Evolutionary conservation across 2,329 filamentous ascomycete species (phyloP), one percentile per base, ranked within the genome.

Genomic region (Talaromyces sp.): DNA sequence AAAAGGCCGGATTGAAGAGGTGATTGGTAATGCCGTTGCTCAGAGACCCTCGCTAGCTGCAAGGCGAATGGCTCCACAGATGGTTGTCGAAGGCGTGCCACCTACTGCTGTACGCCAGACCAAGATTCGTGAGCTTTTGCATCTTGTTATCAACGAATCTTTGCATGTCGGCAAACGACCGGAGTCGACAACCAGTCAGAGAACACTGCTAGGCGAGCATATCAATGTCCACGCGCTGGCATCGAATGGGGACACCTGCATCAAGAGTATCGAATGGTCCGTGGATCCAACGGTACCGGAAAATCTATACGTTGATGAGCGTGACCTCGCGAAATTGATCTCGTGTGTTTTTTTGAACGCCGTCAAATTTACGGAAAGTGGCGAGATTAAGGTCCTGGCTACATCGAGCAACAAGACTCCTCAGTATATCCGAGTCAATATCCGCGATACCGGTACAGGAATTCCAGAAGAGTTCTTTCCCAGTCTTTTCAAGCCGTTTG

Each of bases 301-400:
- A 39, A 76, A 74, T 4, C 67, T 81, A 33, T 74, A 78, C 52
- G 79, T 86, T 50, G 86, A 88, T 68, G 86, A 88, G 70, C 82
- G 85, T 67, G 86, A 88, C 64, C 74, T 88, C 39, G 82, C 83
- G 50, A 88, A 88, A 69, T 76, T 88, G 68, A 82, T 88, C 2
- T 88, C 85, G 3, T 87, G 85, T 66, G 82, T 88, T 2, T 83
- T 86, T 46, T 69, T 87, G 33, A 90, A 90, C 70, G 88, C 88
- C 2, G 81, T 89, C 68, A 90, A 90, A 71, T 90, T 90, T 69
- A 90, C 88, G 0, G 85, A 88, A 62, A 80, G 81, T 61, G 88
- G 88, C 6, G 79, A 75, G 12, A 88, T 91, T 61, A 82, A 76
- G 1, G 75, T 90, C 12, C 74, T 74, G 54, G 84, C 83, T 3